A percentile compares a stretch with the other conserved stretches of the same genome.
Evolutionary conservation across 257 asterid species (phyloP).

Genomic region (Solanum microdontum): DNA sequence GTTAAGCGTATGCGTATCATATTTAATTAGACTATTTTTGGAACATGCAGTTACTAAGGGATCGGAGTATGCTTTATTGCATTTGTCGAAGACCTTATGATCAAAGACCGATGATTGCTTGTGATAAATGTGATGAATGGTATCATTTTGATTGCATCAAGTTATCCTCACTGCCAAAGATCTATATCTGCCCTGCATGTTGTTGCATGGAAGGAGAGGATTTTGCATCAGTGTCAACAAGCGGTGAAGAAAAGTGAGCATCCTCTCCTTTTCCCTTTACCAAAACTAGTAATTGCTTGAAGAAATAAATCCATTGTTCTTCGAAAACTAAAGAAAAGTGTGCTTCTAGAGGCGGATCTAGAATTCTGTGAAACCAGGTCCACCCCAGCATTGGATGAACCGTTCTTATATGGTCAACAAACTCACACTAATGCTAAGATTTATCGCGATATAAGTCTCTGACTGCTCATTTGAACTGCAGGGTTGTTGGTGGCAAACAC

Average conservation of each 20-base stretch:
- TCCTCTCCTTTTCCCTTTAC: background rate
- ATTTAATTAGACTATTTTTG: background rate
- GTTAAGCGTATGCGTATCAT: background rate
- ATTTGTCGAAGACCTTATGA: slow-evolving; percentile 82
- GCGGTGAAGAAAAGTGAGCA: slow-evolving; percentile 44
- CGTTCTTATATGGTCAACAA: background rate
- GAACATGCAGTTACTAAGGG: slow-evolving; percentile 61
- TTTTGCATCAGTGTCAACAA: slow-evolving; percentile 13
- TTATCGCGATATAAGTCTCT: background rate
- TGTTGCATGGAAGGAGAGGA: slow-evolving; percentile 37
- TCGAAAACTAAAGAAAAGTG: background rate
- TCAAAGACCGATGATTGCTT: slow-evolving; percentile 78
- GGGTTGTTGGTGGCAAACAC: slow-evolving; percentile 33
- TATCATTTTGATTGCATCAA: slow-evolving; percentile 88
- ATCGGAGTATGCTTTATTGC: slow-evolving; percentile 93
- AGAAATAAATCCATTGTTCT: background rate
- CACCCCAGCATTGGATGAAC: background rate
- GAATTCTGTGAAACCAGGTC: background rate
- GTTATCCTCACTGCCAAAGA: slow-evolving; percentile 55
- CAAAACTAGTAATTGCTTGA: background rate
- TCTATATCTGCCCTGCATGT: slow-evolving; percentile 89
- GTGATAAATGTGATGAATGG: slow-evolving; percentile 88
- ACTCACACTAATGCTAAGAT: background rate
- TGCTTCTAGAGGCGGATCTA: background rate
- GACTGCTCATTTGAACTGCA: slow-evolving; percentile 11